A percentile compares a stretch with the other conserved stretches of the same genome.
phyloP scores from a whole-genome alignment of 2,329 filamentous ascomycete genomes.

The Penicillium italicum region DNA sequence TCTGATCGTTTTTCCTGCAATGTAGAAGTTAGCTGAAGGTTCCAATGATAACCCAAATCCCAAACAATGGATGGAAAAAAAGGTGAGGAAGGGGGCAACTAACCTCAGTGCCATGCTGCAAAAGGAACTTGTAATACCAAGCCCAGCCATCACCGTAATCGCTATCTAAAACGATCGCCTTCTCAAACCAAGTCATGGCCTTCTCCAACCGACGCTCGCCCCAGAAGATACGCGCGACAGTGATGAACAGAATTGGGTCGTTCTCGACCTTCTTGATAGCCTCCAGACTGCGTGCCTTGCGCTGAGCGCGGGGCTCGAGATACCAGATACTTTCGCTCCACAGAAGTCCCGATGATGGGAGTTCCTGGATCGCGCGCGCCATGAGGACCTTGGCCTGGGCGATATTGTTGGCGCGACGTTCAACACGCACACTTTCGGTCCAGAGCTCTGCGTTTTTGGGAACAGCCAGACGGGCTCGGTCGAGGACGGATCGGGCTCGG shows the following conservation, averaged over 20 bases:
- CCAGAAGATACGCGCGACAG: conserved; percentile 95
- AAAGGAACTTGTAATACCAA: conserved; percentile 93
- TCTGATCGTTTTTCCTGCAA: conserved; percentile 76
- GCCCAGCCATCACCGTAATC: conserved; percentile 93
- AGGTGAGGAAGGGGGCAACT: conserved; percentile 22
- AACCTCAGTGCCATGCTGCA: conserved; percentile 82
- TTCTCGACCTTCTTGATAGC: conserved; percentile 97
- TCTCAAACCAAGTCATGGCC: conserved; percentile 95
- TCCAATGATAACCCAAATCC: conserved; percentile 6
- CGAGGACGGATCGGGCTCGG: conserved; percentile 90
- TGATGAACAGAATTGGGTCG: conserved; percentile 82
- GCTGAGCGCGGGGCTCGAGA: conserved; percentile 84
- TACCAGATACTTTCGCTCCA: conserved; percentile 97
- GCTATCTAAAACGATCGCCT: conserved; percentile 80
- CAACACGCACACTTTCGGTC: conserved; percentile 90
- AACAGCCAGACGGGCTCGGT: conserved; percentile 81
- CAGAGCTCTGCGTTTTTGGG: conserved; percentile 82
- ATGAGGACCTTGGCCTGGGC: conserved; percentile 85
- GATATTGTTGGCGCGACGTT: conserved; percentile 79
- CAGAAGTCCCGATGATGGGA: conserved; percentile 78
- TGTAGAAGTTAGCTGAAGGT: conserved; percentile 1
- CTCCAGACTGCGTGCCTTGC: conserved; percentile 85
- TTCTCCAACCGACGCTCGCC: conserved; percentile 87
- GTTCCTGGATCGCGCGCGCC: conserved; percentile 88
- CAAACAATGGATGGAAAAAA: background rate